Evolutionary conservation across 805 yeast species (phyloP).

Genomic region (Zygoascus ofunaensis): DNA sequence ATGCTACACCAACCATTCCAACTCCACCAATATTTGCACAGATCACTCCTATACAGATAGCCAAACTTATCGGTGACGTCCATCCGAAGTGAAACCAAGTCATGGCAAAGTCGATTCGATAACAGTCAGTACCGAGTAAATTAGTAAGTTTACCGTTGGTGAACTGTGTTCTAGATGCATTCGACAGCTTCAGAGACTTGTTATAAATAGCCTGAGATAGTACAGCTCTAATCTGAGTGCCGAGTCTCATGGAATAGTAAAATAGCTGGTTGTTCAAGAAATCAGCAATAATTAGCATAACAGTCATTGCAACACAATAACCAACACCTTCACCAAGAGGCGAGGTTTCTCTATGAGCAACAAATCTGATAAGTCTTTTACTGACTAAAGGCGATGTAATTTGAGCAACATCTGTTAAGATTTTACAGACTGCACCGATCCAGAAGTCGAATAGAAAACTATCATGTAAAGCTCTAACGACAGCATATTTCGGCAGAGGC

Average conservation of each 20-base stretch:
- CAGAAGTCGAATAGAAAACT: slow-evolving; percentile 30
- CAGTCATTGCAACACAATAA: slow-evolving; percentile 59
- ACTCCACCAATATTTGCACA: slow-evolving; percentile 62
- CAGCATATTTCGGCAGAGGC: slow-evolving; percentile 16
- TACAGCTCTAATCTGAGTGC: slow-evolving; percentile 63
- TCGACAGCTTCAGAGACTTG: slow-evolving; percentile 56
- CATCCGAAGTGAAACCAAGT: slow-evolving; percentile 57
- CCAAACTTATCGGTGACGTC: slow-evolving; percentile 55
- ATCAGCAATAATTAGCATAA: slow-evolving; percentile 43
- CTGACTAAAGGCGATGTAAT: slow-evolving; percentile 62
- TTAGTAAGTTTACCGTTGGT: slow-evolving; percentile 69
- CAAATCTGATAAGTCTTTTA: slow-evolving; percentile 53
- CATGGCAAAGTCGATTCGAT: slow-evolving; percentile 71
- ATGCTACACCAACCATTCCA: slow-evolving; percentile 61
- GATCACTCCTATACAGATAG: slow-evolving; percentile 54
- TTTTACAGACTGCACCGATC: slow-evolving; percentile 27
- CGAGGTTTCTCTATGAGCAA: slow-evolving; percentile 41
- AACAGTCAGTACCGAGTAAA: slow-evolving; percentile 69
- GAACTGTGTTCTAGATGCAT: slow-evolving; percentile 47
- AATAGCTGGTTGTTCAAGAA: slow-evolving; percentile 53
- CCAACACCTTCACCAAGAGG: slow-evolving; percentile 53
- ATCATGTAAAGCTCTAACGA: slow-evolving; percentile 30
- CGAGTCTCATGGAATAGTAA: slow-evolving; percentile 50
- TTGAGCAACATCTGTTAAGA: slow-evolving; percentile 27
- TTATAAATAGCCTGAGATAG: slow-evolving; percentile 60